Evolutionary conservation across 306 rosid genomes (phyloP), one percentile per base, ranked within the genome.

Genomic region (Malus orientalis): DNA sequence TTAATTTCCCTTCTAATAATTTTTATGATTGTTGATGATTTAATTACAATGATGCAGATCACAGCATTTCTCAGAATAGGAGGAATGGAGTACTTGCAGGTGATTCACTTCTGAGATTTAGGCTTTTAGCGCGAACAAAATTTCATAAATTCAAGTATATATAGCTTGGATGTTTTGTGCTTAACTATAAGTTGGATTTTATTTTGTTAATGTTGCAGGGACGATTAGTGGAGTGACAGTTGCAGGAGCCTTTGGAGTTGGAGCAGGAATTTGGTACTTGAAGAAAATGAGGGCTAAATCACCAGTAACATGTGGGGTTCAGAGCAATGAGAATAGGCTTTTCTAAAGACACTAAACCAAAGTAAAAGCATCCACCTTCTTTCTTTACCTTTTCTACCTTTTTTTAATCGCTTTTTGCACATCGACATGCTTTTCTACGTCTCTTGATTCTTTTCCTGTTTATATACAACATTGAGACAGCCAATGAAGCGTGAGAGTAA

Each of bases 241-340:
- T 14, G 97, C 92, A 19, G 89, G 97, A 23, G 91, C 84, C 36
- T 45, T 95, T 54, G 97, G 99, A 82, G 82, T 95, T 77, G 99
- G 93, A 80, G 97, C 92, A 74, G 91, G 85, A 54, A 81, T 92
- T 80, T 91, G 95, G 97, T 91, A 85, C 84, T 47, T 88, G 76
- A 84, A 77, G 86, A 95, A 86, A 89, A 84, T 89, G 82, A 91
- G 89, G 73, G 92, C 89, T 23, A 90, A 85, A 85, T 90, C 96
- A 70, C 96, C 96, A 49, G 91, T 88, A 4, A 89, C 97, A 18
- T 91, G 97, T 82, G 97, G 99, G 77, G 96, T 95, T 79, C 97
- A 95, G 84, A 88, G 64, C 80, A 95, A 89, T 22, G 98, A 91
- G 44, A 95, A 95, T 76, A 87, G 97, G 79, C 92, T 91, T 86